Conservation (phyloP, 2,329 filamentous ascomycete genomes). For the Fusarium beomiforme region DNA sequence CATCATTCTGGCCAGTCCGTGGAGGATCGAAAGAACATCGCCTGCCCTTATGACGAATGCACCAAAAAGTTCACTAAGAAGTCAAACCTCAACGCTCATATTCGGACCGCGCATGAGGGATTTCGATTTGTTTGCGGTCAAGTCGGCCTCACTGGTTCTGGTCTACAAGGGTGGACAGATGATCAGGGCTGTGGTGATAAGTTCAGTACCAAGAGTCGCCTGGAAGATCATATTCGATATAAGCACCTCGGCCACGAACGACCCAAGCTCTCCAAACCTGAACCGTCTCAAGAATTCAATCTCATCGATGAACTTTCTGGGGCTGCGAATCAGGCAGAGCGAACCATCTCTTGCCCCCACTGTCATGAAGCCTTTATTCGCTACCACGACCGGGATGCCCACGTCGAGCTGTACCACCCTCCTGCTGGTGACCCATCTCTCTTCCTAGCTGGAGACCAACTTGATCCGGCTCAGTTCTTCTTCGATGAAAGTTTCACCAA, state of each 20-base stretch:
- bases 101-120: conserved; percentile 80
- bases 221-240: conserved; percentile 87
- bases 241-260: conserved; percentile 75
- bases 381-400: conserved; percentile 60
- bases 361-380: conserved; percentile 61
- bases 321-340: conserved; percentile 51
- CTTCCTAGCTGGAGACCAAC: conserved; percentile 37
- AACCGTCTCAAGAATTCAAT: conserved; percentile 34
- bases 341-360: conserved; percentile 57
- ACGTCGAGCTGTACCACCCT: conserved; percentile 51
- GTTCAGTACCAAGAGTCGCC: conserved; percentile 79
- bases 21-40: conserved; percentile 71
- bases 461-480: conserved; percentile 27
- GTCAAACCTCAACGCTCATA: conserved; percentile 84
- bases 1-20: conserved; percentile 73
- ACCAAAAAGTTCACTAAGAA: conserved; percentile 81
- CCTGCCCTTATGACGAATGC: conserved; percentile 76
- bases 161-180: conserved; percentile 71
- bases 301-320: conserved; percentile 58
- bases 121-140: conserved; percentile 82
- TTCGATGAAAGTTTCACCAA: conserved; percentile 34
- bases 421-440: conserved; percentile 33
- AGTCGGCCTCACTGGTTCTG: conserved; percentile 66
- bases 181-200: conserved; percentile 76
- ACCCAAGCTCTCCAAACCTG: conserved; percentile 46